phyloP scores from a whole-genome alignment of 163 green algal genomes.

The Scenedesmus sp. region DNA sequence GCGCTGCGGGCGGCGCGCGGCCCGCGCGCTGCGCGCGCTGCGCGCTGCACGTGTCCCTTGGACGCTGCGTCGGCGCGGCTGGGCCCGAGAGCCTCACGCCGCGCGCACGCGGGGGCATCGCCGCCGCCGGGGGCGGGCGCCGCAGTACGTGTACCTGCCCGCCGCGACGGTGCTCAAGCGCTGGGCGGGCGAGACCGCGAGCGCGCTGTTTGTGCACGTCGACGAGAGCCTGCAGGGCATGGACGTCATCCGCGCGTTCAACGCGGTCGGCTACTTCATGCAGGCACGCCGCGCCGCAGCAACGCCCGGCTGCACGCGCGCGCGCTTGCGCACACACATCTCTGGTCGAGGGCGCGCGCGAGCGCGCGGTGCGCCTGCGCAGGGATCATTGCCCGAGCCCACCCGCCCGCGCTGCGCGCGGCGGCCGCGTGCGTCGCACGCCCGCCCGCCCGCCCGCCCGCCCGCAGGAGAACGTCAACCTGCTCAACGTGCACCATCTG shows the following conservation, averaged over 20 bases:
- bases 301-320: too few species aligned
- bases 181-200: constrained; percentile 64
- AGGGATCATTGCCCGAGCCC: too few species aligned
- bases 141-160: constrained; percentile 64
- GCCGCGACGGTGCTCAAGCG: constrained; percentile 70
- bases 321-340: too few species aligned
- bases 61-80: too few species aligned
- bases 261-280: constrained; percentile 70
- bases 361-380: too few species aligned
- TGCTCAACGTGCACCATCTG: constrained; percentile 66
- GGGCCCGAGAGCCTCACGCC: background rate
- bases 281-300: constrained; percentile 34
- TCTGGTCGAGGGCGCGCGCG: too few species aligned
- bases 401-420: too few species aligned
- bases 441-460: too few species aligned
- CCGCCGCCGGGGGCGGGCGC: too few species aligned
- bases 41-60: background rate
- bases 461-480: constrained; percentile 58
- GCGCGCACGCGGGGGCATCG: background rate
- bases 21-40: background rate
- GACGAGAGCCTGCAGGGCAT: constrained; percentile 73
- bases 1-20: too few species aligned
- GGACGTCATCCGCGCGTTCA: constrained; percentile 72
- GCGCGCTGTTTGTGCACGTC: constrained; percentile 65
- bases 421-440: too few species aligned